These are phyloP conservation scores for Sporisorium exsertum DNA, from an alignment of 1,284 basidiomycete species.

Conservation along the genomic window DNA sequence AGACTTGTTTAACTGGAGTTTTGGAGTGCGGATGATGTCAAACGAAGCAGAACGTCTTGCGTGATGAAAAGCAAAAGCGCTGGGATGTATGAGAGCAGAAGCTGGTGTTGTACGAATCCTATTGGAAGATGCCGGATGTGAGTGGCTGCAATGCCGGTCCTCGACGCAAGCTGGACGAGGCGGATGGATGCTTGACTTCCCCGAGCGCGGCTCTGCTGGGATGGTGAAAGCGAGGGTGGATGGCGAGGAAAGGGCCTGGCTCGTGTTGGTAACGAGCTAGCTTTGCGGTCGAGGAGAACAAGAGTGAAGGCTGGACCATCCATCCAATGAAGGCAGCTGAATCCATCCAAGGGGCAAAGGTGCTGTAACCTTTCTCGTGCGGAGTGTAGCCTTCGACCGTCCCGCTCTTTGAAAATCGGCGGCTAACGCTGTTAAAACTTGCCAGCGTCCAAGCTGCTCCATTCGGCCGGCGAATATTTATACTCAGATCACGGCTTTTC, in stretches of 20 bases:
- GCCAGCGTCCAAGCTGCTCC: not conserved
- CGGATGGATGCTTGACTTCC: slow-evolving; percentile 3
- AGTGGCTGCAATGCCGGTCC: not conserved
- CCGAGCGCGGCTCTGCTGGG: not conserved
- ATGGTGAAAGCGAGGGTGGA: not conserved
- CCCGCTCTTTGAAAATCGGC: not conserved
- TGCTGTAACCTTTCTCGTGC: slow-evolving; percentile 2
- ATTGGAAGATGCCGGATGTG: not conserved
- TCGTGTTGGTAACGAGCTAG: slow-evolving; percentile 6
- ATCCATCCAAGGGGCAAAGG: not conserved
- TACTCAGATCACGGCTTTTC: not conserved
- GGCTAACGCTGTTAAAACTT: not conserved
- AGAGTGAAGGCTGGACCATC: not conserved
- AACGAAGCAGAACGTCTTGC: not conserved
- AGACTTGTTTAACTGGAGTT: not conserved
- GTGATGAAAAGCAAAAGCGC: not conserved
- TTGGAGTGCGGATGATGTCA: not conserved
- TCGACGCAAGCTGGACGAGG: slow-evolving; percentile 1
- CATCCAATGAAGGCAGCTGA: not conserved
- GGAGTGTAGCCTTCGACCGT: not conserved
- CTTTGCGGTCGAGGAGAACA: not conserved
- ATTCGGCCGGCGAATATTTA: slow-evolving; percentile 6
- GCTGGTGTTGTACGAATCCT: not conserved
- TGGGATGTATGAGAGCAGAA: not conserved
- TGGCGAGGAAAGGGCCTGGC: not conserved